phyloP scores from a whole-genome alignment of 2,329 filamentous ascomycete genomes.

The Endocalyx cinctus region DNA sequence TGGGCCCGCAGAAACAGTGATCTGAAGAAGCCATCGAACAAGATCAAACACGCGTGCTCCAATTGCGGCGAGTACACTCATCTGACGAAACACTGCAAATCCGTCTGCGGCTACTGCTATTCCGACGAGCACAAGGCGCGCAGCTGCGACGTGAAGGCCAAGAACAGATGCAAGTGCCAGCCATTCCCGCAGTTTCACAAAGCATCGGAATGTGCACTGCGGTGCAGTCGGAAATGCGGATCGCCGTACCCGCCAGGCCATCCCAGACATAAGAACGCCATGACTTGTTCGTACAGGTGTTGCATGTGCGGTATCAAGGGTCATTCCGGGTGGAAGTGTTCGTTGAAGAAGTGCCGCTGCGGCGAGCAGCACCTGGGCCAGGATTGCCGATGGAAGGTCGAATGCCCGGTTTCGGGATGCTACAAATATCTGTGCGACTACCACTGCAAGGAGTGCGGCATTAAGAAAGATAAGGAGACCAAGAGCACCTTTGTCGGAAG shows the following conservation, averaged over 20 bases:
- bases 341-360: slow-evolving; percentile 30
- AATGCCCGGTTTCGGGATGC: slow-evolving; percentile 27
- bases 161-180: slow-evolving; percentile 33
- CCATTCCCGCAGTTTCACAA: slow-evolving; percentile 34
- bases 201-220: slow-evolving; percentile 25
- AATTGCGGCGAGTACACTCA: slow-evolving; percentile 28
- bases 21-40: not conserved
- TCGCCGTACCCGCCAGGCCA: slow-evolving; percentile 16
- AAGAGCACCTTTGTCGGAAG: slow-evolving; percentile 25
- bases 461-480: slow-evolving; percentile 13
- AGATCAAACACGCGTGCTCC: slow-evolving; percentile 14
- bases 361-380: slow-evolving; percentile 32
- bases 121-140: slow-evolving; percentile 22
- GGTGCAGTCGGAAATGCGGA: slow-evolving; percentile 31
- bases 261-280: slow-evolving; percentile 30
- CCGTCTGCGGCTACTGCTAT: slow-evolving; percentile 31
- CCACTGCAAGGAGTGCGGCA: slow-evolving; percentile 32
- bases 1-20: slow-evolving; percentile 7
- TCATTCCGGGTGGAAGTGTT: slow-evolving; percentile 32
- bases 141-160: slow-evolving; percentile 25
- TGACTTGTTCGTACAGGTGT: slow-evolving; percentile 32
- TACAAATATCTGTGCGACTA: slow-evolving; percentile 28
- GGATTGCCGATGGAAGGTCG: slow-evolving; percentile 35
- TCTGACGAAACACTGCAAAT: slow-evolving; percentile 17
- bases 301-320: slow-evolving; percentile 37